phyloP scores from a whole-genome alignment of 805 yeast genomes.

The Teunomyces lycoperdinae region DNA sequence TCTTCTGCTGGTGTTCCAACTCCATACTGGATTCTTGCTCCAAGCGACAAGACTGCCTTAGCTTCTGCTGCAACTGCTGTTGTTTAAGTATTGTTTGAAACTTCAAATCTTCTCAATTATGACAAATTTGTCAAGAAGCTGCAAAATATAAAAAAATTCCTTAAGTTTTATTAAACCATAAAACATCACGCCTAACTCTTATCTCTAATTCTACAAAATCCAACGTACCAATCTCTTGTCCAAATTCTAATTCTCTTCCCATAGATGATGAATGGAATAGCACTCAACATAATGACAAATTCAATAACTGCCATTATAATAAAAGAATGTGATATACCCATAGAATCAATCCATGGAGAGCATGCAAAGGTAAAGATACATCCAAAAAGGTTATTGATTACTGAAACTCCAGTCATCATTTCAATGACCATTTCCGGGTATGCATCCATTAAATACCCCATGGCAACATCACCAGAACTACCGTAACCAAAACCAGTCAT shows the following conservation, averaged over 20 bases:
- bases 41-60: conserved; percentile 22
- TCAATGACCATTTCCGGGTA: conserved; percentile 69
- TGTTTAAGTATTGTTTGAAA: background rate
- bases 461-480: conserved; percentile 67
- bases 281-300: conserved; percentile 53
- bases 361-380: conserved; percentile 67
- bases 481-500: conserved; percentile 70
- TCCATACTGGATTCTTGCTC: conserved; percentile 30
- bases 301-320: conserved; percentile 61
- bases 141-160: background rate
- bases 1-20: conserved; percentile 33
- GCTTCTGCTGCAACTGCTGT: conserved; percentile 20
- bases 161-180: background rate
- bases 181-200: background rate
- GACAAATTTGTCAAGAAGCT: background rate
- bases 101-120: background rate
- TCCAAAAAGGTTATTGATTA: conserved; percentile 62
- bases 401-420: conserved; percentile 67
- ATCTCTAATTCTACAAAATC: conserved; percentile 44
- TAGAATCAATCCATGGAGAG: conserved; percentile 54
- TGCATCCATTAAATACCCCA: conserved; percentile 64
- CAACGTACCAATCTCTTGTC: conserved; percentile 56
- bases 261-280: conserved; percentile 56
- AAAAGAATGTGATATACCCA: conserved; percentile 58
- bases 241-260: conserved; percentile 59